A percentile compares a stretch with the other conserved stretches of the same genome.
Conservation (phyloP, 1,284 basidiomycete species). For the Phenoliferia sp. region DNA sequence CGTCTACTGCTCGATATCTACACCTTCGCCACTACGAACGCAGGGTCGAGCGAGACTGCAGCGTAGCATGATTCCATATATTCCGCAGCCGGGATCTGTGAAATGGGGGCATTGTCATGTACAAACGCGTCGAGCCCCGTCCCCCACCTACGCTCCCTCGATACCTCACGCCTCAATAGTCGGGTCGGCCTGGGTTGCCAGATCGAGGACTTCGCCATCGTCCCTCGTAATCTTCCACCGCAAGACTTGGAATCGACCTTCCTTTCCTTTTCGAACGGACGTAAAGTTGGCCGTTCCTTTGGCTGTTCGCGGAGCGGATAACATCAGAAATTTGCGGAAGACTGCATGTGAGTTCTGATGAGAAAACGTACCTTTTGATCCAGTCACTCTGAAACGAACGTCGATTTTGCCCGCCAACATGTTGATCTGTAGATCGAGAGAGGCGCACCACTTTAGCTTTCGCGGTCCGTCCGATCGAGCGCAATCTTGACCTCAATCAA, state of each 20-base stretch:
- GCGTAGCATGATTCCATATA: no score
- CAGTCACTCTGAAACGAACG: slow-evolving; percentile 30
- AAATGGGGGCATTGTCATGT: no score
- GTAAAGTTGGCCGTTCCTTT: slow-evolving; percentile 32
- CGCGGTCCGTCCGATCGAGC: background rate
- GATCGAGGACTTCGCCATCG: slow-evolving; percentile 29
- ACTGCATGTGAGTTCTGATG: no score
- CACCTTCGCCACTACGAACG: no score
- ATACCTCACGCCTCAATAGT: background rate
- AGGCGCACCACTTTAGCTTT: background rate
- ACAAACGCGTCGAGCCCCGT: no score
- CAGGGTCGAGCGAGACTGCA: no score
- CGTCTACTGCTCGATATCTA: no score
- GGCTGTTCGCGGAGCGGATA: slow-evolving; percentile 4
- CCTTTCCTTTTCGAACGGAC: slow-evolving; percentile 30
- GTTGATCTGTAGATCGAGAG: slow-evolving; percentile 26
- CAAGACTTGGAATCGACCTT: slow-evolving; percentile 28
- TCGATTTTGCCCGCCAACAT: slow-evolving; percentile 33
- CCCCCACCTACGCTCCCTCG: background rate
- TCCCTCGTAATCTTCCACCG: slow-evolving; percentile 31
- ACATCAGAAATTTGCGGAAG: no score
- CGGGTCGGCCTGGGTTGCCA: slow-evolving; percentile 7
- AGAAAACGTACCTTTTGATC: slow-evolving; percentile 18
- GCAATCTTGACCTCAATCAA: background rate
- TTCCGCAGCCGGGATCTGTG: no score